Conservation (phyloP, 805 yeast species). For the Wickerhamiella spandovensis region DNA sequence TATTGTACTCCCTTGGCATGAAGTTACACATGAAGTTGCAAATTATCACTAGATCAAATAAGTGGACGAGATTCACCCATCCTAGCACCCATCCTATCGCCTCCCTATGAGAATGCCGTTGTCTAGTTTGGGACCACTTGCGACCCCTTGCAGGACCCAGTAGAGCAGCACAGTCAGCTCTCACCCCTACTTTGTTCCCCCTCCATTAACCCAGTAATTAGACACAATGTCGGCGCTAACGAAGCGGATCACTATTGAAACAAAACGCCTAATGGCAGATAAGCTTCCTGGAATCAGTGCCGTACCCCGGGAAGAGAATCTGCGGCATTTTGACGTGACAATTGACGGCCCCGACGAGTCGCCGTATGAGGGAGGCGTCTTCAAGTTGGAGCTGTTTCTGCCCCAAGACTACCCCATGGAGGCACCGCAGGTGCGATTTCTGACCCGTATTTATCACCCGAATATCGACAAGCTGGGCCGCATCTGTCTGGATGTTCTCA, state of each 20-base stretch:
- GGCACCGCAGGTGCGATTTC: conserved; percentile 88
- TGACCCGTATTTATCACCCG: conserved; percentile 92
- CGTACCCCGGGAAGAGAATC: conserved; percentile 82
- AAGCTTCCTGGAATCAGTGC: conserved; percentile 97
- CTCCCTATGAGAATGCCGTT: no score
- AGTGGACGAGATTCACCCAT: no score
- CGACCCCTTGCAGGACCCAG: no score
- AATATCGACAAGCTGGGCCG: conserved; percentile 92
- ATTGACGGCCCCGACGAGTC: conserved; percentile 85
- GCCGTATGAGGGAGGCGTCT: conserved; percentile 72
- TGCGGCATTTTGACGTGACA: conserved; percentile 83
- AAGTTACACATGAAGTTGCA: no score
- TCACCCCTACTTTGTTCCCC: not conserved
- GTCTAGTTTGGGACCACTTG: no score
- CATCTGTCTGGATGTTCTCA: conserved; percentile 88
- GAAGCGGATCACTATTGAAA: conserved; percentile 91
- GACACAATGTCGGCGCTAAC: conserved; percentile 39
- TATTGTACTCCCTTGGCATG: no score
- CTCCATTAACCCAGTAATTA: not conserved
- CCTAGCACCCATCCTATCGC: no score
- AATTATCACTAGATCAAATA: no score
- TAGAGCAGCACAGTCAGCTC: conserved; percentile 1
- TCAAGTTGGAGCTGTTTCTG: conserved; percentile 70
- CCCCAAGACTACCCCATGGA: conserved; percentile 99
- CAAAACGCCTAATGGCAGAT: conserved; percentile 80